Conservation (phyloP, 139 green algal species). For the Raphidocelis subcapitata region DNA sequence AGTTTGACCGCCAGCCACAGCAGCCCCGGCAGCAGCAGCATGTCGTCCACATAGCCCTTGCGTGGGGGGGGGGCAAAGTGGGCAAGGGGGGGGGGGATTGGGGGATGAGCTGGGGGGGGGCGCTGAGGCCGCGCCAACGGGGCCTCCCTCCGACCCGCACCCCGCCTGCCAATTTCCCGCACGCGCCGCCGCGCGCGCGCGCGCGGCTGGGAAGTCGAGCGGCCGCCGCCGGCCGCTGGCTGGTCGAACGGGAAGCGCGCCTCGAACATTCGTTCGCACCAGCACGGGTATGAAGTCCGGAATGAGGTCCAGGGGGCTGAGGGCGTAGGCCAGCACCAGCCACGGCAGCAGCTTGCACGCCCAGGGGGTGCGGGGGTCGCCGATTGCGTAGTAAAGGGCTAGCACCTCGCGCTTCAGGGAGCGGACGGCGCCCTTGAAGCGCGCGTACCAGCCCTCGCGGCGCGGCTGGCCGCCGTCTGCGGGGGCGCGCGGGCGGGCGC, state of each 20-base stretch:
- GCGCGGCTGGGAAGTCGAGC: no score
- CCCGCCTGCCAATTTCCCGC: no score
- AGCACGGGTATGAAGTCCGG: slow-evolving; percentile 62
- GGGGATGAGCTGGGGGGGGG: no score
- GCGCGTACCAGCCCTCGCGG: slow-evolving; percentile 1
- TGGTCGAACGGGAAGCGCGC: no score
- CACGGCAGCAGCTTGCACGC: slow-evolving; percentile 21
- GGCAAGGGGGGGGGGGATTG: not conserved
- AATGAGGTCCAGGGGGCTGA: slow-evolving; percentile 56
- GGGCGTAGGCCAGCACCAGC: slow-evolving; percentile 37
- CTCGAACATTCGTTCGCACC: no score
- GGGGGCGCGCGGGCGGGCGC: no score
- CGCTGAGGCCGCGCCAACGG: no score
- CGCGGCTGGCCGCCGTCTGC: no score
- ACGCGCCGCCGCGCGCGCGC: no score
- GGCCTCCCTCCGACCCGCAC: no score
- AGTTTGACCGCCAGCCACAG: slow-evolving; percentile 35
- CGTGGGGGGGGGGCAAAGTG: not conserved
- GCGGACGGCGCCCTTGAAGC: slow-evolving; percentile 32
- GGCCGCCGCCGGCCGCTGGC: no score
- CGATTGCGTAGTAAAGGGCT: slow-evolving; percentile 30
- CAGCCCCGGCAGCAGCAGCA: slow-evolving; percentile 51
- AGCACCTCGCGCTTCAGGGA: slow-evolving; percentile 38
- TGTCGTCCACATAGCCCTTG: slow-evolving; percentile 47
- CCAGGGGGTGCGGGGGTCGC: slow-evolving; percentile 9